Evolutionary conservation across 2,329 filamentous ascomycete species (phyloP).

Genomic region (Neofusicoccum cordaticola): DNA sequence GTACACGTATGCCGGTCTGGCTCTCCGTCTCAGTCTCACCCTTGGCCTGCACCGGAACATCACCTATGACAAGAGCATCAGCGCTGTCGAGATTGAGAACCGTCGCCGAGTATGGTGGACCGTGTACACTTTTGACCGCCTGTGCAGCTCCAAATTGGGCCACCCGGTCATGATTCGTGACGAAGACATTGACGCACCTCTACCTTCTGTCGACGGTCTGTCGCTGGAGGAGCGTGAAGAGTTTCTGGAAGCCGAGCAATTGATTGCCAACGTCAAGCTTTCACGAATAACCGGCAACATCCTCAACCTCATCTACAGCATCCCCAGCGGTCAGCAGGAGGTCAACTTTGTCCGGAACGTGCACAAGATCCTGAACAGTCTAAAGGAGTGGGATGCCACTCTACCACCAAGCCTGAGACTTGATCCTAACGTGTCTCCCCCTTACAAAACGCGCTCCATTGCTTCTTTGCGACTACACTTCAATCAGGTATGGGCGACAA

Average conservation of each 20-base stretch:
- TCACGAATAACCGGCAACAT: slow-evolving; percentile 39
- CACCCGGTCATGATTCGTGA: slow-evolving; percentile 50
- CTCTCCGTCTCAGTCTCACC: slow-evolving; percentile 19
- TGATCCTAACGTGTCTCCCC: slow-evolving; percentile 30
- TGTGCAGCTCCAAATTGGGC: slow-evolving; percentile 51
- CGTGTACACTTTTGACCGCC: slow-evolving; percentile 45
- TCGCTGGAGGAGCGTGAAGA: slow-evolving; percentile 34
- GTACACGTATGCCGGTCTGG: slow-evolving; percentile 22
- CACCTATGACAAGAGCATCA: slow-evolving; percentile 16
- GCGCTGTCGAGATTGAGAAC: slow-evolving; percentile 20
- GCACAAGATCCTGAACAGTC: slow-evolving; percentile 38
- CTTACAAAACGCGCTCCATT: slow-evolving; percentile 11
- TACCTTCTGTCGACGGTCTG: slow-evolving; percentile 35
- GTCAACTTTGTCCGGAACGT: slow-evolving; percentile 33
- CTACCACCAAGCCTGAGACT: slow-evolving; percentile 35
- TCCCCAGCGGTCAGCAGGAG: slow-evolving; percentile 22
- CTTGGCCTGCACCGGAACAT: slow-evolving; percentile 21
- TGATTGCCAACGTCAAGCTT: slow-evolving; percentile 38
- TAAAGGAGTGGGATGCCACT: slow-evolving; percentile 40
- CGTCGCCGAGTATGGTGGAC: slow-evolving; percentile 25
- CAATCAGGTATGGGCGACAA: slow-evolving; percentile 10
- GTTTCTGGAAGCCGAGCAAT: slow-evolving; percentile 36
- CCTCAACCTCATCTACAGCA: slow-evolving; percentile 27
- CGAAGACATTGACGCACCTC: slow-evolving; percentile 44
- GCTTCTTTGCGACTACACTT: slow-evolving; percentile 16